These are phyloP conservation scores for Eucalyptus virginea DNA, from an alignment of 345 rosid genomes.

Conservation along the genomic window DNA sequence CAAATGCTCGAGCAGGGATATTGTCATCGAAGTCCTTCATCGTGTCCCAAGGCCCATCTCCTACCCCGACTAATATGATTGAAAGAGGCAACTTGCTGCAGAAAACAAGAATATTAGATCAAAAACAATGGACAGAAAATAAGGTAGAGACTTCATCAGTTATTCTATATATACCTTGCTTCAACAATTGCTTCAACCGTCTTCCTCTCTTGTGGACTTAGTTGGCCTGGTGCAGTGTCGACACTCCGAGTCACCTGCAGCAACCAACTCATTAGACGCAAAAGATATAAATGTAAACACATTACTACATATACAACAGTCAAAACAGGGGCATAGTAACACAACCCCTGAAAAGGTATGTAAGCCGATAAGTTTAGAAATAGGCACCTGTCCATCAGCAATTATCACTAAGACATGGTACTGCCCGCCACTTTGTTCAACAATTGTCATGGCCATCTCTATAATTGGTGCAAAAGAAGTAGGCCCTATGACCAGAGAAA, in stretches of 20 bases:
- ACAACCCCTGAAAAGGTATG: neutral
- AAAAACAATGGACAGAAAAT: neutral
- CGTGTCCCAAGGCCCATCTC: constrained; percentile 99
- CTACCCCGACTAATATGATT: constrained; percentile 85
- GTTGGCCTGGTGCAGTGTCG: constrained; percentile 53
- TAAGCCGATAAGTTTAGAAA: neutral
- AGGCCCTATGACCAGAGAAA: constrained; percentile 42
- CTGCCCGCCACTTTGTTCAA: constrained; percentile 87
- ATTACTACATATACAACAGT: neutral
- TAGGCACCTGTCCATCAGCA: constrained; percentile 93
- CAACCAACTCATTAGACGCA: neutral
- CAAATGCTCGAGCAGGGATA: constrained; percentile 89
- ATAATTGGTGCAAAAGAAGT: constrained; percentile 96
- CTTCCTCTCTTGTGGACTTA: constrained; percentile 92
- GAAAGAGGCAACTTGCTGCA: constrained; percentile 76
- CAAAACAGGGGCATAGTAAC: neutral
- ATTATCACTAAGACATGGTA: constrained; percentile 90
- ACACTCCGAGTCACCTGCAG: constrained; percentile 87
- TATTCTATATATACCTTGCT: constrained; percentile 53
- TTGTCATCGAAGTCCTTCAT: constrained; percentile 97
- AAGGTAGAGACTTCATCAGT: neutral
- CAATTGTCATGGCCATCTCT: constrained; percentile 90
- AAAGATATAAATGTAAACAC: neutral
- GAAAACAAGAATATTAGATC: neutral
- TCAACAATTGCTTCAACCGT: constrained; percentile 87